Conservation (phyloP, 2,329 filamentous ascomycete genomes). For the Parastagonospora nodorum region DNA sequence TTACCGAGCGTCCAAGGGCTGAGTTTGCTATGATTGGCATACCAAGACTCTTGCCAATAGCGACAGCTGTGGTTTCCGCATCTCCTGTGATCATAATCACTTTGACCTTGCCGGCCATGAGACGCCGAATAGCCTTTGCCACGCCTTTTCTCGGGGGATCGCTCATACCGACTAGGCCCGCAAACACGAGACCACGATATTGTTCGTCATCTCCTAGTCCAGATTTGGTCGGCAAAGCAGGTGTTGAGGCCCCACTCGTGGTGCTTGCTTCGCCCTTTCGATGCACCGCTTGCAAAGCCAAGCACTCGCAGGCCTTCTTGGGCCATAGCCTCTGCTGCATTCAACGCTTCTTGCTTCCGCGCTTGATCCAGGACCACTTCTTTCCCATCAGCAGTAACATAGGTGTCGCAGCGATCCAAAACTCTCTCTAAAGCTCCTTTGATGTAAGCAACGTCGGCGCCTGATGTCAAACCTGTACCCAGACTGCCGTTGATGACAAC, state of each 20-base stretch:
- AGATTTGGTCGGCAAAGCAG: slow-evolving; percentile 26
- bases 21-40: slow-evolving; percentile 77
- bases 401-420: slow-evolving; percentile 85
- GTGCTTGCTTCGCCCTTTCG: slow-evolving; percentile 37
- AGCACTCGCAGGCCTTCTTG: slow-evolving; percentile 87
- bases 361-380: slow-evolving; percentile 83
- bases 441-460: slow-evolving; percentile 86
- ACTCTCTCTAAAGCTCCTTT: slow-evolving; percentile 93
- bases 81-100: slow-evolving; percentile 99
- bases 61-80: slow-evolving; percentile 90
- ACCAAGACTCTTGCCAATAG: slow-evolving; percentile 92
- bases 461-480: slow-evolving; percentile 58
- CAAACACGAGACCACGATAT: slow-evolving; percentile 85
- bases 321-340: slow-evolving; percentile 86
- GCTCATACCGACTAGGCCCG: slow-evolving; percentile 94
- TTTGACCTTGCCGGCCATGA: slow-evolving; percentile 93
- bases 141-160: slow-evolving; percentile 93
- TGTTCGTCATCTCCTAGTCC: slow-evolving; percentile 66
- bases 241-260: slow-evolving; percentile 39
- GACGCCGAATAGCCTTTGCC: slow-evolving; percentile 80
- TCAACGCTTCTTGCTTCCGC: slow-evolving; percentile 72
- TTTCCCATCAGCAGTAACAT: slow-evolving; percentile 81
- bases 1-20: slow-evolving; percentile 68
- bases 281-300: slow-evolving; percentile 86
- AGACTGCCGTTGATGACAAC: slow-evolving; percentile 69